Percentiles rank a stretch among this genome's conserved stretches.
These are phyloP conservation scores for Albophoma yamanashiensis DNA, from an alignment of 2,329 filamentous ascomycete species.

Conservation along the genomic window DNA sequence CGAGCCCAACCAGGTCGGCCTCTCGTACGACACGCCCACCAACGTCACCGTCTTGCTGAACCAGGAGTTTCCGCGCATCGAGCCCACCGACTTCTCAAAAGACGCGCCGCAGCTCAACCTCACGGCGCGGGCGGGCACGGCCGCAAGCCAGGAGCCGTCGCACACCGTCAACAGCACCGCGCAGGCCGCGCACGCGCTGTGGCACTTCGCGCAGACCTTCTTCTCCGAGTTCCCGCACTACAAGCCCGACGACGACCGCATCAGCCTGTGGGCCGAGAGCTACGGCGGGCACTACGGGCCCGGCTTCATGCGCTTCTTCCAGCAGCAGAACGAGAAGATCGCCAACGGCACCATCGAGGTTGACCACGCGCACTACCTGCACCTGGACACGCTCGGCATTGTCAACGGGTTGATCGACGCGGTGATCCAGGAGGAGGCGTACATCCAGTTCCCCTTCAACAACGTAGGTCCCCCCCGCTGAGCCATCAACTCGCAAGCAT, in stretches of 20 bases:
- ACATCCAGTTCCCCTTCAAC: slow-evolving; percentile 45
- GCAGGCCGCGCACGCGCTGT: slow-evolving; percentile 45
- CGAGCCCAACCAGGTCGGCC: slow-evolving; percentile 56
- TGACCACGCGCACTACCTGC: slow-evolving; percentile 36
- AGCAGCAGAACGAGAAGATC: slow-evolving; percentile 49
- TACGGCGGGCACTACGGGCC: slow-evolving; percentile 63
- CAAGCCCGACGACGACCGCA: slow-evolving; percentile 39
- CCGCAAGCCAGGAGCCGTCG: slow-evolving; percentile 16
- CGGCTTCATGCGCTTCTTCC: slow-evolving; percentile 45
- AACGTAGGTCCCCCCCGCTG: slow-evolving; percentile 32
- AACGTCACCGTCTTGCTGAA: slow-evolving; percentile 47
- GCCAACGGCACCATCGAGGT: slow-evolving; percentile 14
- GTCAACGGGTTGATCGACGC: slow-evolving; percentile 61
- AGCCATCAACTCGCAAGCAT: background rate
- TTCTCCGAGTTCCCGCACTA: slow-evolving; percentile 47
- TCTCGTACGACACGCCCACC: slow-evolving; percentile 54
- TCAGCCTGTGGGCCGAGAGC: slow-evolving; percentile 58
- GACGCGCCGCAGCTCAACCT: slow-evolving; percentile 23
- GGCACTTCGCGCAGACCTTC: slow-evolving; percentile 57
- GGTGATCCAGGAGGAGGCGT: slow-evolving; percentile 46
- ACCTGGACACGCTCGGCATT: slow-evolving; percentile 54
- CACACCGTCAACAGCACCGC: slow-evolving; percentile 37
- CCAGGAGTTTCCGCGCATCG: slow-evolving; percentile 36
- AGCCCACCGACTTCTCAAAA: slow-evolving; percentile 23
- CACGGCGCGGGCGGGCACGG: slow-evolving; percentile 23